Evolutionary conservation across 371 early-diverging fungal species (phyloP).

Genomic region (Rhizomucor miehei): DNA sequence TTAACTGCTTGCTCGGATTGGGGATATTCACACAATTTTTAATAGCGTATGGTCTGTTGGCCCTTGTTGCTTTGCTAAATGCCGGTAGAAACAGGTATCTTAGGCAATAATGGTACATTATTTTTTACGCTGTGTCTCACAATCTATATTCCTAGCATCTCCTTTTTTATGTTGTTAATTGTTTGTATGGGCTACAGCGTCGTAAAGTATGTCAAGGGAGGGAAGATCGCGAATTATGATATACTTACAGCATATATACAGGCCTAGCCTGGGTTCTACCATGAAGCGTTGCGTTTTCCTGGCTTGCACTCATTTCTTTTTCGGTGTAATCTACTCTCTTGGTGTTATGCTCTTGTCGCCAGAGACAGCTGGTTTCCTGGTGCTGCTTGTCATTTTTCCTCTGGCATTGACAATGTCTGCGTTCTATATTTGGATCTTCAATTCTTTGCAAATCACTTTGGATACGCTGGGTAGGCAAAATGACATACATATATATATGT

Average conservation of each 20-base stretch:
- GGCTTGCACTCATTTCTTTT: conserved; percentile 80
- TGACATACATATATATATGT: neutral
- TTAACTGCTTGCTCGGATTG: neutral
- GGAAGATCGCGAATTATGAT: neutral
- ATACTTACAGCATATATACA: too few species aligned
- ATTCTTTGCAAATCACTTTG: conserved; percentile 37
- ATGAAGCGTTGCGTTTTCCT: conserved; percentile 86
- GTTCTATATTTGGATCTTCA: conserved; percentile 90
- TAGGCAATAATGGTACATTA: too few species aligned
- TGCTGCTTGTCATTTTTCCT: conserved; percentile 84
- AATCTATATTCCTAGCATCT: conserved; percentile 66
- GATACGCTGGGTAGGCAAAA: conserved; percentile 20
- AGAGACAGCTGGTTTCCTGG: conserved; percentile 67
- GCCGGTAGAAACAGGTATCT: conserved; percentile 84
- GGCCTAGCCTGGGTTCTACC: conserved; percentile 85
- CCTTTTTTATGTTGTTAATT: conserved; percentile 93
- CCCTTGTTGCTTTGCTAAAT: conserved; percentile 75
- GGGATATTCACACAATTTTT: neutral
- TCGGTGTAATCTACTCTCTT: conserved; percentile 84
- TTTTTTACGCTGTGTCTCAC: too few species aligned
- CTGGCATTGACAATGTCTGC: conserved; percentile 85
- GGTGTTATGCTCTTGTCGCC: conserved; percentile 77
- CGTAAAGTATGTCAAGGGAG: conserved; percentile 59
- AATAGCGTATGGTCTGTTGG: conserved; percentile 55
- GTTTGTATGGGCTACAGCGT: conserved; percentile 96